Base-by-base conservation (phyloP, 2,329 filamentous ascomycete species). In the Orbilia blumenaviensis region DNA sequence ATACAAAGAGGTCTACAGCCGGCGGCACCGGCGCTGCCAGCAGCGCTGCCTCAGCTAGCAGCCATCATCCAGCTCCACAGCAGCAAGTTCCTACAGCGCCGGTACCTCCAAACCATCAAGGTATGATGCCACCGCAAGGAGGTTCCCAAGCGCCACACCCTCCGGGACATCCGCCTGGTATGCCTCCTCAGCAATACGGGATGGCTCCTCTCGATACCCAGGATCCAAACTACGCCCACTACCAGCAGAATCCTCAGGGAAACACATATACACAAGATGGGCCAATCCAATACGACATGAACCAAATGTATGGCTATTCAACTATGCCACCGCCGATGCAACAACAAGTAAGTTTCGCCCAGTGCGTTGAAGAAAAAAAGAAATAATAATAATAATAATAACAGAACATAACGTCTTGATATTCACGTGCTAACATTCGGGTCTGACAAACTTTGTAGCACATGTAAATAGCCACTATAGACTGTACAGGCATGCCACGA, bases 271-370 rank as follows among this genome's bases (percentile, higher is more conserved):
- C 76, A 25, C 69, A 68, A 50, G 85, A 75, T n/a, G 83, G 82
- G 58, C 86, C 89, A 78, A 96, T 97, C 87, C 97, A 93, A 81
- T 87, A 90, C 67, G 90, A 91, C 68, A 90, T 94, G 83, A 90
- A 92, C 78, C 89, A 89, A 78, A 97, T 97, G 87, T 98, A 98
- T 83, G 88, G 88, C 41, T 96, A 96, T 82, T 87, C 90, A 12
- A 85, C 89, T 77, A 92, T 97, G 87, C 90, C 91, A 80, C 88
- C 96, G 83, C 92, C 93, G 86, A 92, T 94, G 69, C 69, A 75
- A 75, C 69, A 67, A 75, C 69, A 75, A 50, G 69, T 75, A 38
- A 75, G 86, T 56, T 27, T 82, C 88, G 84, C n/a, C 72, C 23
- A 46, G 50, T n/a, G 48, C 27, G 29, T 61, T 48, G 29, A 48